Conservation (phyloP, 176 grass and related monocot genomes). For the Sorghum bicolor region Sorghum_bicolor_NCBIv3 NC_012877.2:54796501-54797000, state of each 20-base stretch:
- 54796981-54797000: background rate
- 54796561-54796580: background rate
- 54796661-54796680: background rate
- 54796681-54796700: background rate
- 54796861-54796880: background rate
- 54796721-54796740: background rate
- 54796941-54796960: background rate
- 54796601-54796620: too few relatives aligned
- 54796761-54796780: background rate
- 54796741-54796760: background rate
- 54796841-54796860: background rate
- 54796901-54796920: constrained; percentile 27
- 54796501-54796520: too few relatives aligned
- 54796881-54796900: constrained; percentile 16
- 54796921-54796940: constrained; percentile 1
- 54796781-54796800: background rate
- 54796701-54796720: background rate
- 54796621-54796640: background rate
- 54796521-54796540: too few relatives aligned
- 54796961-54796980: constrained; percentile 38
- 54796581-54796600: background rate
- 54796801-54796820: background rate
- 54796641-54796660: background rate
- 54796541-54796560: too few relatives aligned
- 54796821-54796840: constrained; percentile 31